A percentile compares a stretch with the other conserved stretches of the same genome.
Conservation (phyloP, 1,284 basidiomycete genomes). For the Papiliotrema flavescens region DNA sequence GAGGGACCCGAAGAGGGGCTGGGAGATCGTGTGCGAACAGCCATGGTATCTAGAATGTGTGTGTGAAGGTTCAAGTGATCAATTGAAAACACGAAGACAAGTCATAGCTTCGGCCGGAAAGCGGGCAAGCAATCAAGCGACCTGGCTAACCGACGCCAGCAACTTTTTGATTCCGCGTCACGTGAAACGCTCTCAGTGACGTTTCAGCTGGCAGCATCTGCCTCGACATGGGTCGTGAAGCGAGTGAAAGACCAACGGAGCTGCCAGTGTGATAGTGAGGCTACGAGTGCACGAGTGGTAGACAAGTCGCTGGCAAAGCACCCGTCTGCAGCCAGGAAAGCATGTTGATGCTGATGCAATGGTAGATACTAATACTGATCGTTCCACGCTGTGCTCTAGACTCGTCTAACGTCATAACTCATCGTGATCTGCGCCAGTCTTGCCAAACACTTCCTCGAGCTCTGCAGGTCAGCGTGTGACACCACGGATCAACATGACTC, state of each 20-base stretch:
- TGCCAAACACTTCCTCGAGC: background rate
- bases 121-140: background rate
- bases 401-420: background rate
- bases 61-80: background rate
- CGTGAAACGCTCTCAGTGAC: background rate
- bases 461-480: background rate
- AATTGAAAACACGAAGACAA: background rate
- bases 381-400: background rate
- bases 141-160: too few species aligned
- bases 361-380: background rate
- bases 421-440: too few species aligned
- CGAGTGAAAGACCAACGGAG: too few species aligned
- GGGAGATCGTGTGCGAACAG: constrained; percentile 23
- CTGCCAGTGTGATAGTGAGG: too few species aligned
- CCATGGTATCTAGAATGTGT: constrained; percentile 17
- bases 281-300: too few species aligned
- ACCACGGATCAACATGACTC: too few species aligned
- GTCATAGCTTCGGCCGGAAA: background rate
- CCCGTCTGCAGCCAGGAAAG: too few species aligned
- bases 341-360: too few species aligned
- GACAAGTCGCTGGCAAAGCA: too few species aligned
- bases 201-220: background rate
- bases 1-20: constrained; percentile 12
- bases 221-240: too few species aligned
- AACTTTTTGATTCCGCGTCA: background rate